Evolutionary conservation across 352 stramenopile species (phyloP).

Genomic region (Phytophthora pisi): DNA sequence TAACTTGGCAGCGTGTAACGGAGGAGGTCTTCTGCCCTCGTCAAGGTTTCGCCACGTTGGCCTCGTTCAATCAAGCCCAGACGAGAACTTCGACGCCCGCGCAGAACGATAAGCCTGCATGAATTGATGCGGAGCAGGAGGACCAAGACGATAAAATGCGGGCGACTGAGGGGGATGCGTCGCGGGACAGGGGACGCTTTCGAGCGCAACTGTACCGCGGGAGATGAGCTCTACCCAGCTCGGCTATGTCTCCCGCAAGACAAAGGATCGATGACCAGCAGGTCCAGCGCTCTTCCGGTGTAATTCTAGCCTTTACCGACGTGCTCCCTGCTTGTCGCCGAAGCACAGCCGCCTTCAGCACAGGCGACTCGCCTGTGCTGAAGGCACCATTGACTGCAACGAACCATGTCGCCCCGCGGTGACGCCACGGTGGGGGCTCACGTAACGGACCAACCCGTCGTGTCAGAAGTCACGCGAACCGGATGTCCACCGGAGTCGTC

Average conservation of each 20-base stretch:
- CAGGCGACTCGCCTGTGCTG: no score
- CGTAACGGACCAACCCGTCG: constrained; percentile 3
- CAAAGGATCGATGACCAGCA: constrained; percentile 6
- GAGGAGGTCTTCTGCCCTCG: neutral
- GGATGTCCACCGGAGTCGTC: constrained; percentile 10
- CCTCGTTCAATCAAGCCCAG: neutral
- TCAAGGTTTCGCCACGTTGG: neutral
- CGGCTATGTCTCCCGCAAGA: constrained; percentile 4
- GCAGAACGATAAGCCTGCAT: neutral
- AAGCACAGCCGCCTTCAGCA: no score
- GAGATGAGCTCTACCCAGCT: constrained; percentile 12
- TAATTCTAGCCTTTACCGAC: neutral
- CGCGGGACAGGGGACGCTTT: constrained; percentile 6
- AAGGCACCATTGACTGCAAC: neutral
- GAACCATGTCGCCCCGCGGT: neutral
- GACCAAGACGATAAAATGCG: neutral
- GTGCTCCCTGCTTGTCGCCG: neutral
- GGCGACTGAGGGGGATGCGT: neutral
- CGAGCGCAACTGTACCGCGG: constrained; percentile 9
- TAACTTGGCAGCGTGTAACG: neutral
- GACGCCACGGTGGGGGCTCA: no score
- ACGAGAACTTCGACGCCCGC: neutral
- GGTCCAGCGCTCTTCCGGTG: neutral
- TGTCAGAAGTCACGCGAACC: constrained; percentile 13
- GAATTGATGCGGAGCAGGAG: neutral